phyloP scores from a whole-genome alignment of 2,329 filamentous ascomycete genomes.

The Botrytis paeoniae region DNA sequence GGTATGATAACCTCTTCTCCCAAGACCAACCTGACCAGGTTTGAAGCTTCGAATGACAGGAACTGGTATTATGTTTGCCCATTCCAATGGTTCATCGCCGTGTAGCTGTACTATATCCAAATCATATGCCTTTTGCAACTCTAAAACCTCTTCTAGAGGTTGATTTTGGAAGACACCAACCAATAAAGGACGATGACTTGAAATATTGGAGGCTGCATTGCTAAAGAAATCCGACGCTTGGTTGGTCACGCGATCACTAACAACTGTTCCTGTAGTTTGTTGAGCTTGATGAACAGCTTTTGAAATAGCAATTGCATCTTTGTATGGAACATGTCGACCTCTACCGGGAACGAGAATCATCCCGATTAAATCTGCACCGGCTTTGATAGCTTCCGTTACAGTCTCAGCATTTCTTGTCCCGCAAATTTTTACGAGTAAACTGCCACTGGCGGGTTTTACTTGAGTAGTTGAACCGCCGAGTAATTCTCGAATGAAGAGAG shows the following conservation, averaged over 20 bases:
- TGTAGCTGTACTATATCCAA: slow-evolving; percentile 93
- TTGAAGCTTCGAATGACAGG: slow-evolving; percentile 87
- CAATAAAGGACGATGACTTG: slow-evolving; percentile 64
- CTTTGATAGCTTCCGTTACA: slow-evolving; percentile 74
- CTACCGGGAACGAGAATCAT: slow-evolving; percentile 85
- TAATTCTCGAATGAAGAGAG: slow-evolving; percentile 77
- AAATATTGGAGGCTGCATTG: slow-evolving; percentile 47
- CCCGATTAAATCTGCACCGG: slow-evolving; percentile 87
- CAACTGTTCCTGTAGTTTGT: slow-evolving; percentile 29
- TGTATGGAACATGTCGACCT: slow-evolving; percentile 74
- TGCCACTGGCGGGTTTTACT: slow-evolving; percentile 40
- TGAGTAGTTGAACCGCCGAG: slow-evolving; percentile 55
- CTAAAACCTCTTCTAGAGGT: slow-evolving; percentile 75
- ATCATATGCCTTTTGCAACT: slow-evolving; percentile 69
- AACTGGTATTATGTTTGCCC: slow-evolving; percentile 83
- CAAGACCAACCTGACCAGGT: slow-evolving; percentile 61
- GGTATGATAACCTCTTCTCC: slow-evolving; percentile 74
- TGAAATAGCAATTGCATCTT: slow-evolving; percentile 78
- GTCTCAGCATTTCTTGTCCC: slow-evolving; percentile 82
- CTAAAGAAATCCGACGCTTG: slow-evolving; percentile 68
- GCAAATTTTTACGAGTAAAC: slow-evolving; percentile 86
- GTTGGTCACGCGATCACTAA: slow-evolving; percentile 31
- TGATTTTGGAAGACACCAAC: slow-evolving; percentile 96
- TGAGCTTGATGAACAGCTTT: slow-evolving; percentile 61
- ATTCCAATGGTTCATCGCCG: slow-evolving; percentile 87